Percentiles rank a stretch among this genome's conserved stretches.
Evolutionary conservation across 2,329 filamentous ascomycete genomes (phyloP).

Genomic region (Venturia oleaginea): DNA sequence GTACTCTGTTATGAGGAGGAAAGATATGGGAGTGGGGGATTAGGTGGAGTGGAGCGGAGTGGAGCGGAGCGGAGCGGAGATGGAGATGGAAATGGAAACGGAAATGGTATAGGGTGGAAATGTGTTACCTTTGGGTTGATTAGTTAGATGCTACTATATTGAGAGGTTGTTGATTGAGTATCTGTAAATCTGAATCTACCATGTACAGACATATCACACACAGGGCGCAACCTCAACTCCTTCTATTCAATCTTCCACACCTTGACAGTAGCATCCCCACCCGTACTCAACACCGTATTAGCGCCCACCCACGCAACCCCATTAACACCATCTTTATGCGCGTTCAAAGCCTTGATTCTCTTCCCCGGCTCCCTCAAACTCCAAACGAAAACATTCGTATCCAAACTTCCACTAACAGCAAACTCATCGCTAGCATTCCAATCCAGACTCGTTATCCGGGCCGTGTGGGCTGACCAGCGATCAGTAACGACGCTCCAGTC

Average conservation of each 20-base stretch:
- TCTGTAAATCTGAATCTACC: no score
- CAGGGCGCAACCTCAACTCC: not conserved
- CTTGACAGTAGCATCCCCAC: conserved; percentile 85
- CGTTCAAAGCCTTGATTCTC: conserved; percentile 73
- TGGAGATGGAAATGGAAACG: not conserved
- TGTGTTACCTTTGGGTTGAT: not conserved
- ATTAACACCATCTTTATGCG: conserved; percentile 92
- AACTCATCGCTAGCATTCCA: conserved; percentile 75
- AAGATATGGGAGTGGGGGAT: not conserved
- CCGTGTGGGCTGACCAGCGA: conserved; percentile 64
- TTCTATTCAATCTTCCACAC: conserved; percentile 49
- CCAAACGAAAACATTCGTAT: conserved; percentile 91
- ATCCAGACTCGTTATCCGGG: conserved; percentile 55
- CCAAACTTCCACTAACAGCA: conserved; percentile 74
- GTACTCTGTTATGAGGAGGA: not conserved
- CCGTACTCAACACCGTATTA: conserved; percentile 63
- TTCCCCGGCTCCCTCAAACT: conserved; percentile 75
- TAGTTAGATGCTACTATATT: not conserved
- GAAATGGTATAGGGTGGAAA: not conserved
- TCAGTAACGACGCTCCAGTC: conserved; percentile 70
- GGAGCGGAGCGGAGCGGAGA: not conserved
- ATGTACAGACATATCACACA: no score
- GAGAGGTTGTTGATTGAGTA: not conserved
- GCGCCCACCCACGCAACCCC: conserved; percentile 68
- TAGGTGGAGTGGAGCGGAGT: not conserved